Base-by-base conservation (phyloP, 768 basidiomycete genomes). In the Mycena sanguinolenta region DNA sequence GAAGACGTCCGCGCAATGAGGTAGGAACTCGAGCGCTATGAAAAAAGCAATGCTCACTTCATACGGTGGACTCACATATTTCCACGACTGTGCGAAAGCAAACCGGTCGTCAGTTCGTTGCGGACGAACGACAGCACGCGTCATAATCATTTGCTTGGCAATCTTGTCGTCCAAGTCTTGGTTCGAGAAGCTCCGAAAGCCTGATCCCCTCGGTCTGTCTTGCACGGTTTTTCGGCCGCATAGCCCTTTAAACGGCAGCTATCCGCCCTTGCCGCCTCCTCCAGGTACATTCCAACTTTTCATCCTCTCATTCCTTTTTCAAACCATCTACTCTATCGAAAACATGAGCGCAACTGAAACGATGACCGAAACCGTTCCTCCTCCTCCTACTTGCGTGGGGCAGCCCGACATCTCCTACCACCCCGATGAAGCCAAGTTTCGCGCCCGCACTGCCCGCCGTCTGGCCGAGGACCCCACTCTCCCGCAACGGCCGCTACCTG, bases 401-500 rank as follows among this genome's bases (percentile, higher is more conserved):
- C 58, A 74, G 67, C 84, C 84, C 17, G 83, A 85, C 63, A 84
- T 86, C 63, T 75, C 77, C 28, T 86, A 86, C 67, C 83, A 85
- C 61, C 85, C 85, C 3, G 79, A 84, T 58, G 77, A 80, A 64
- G 77, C 76, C 14, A 84, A 84, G 58, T 86, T 79, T 62, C 73
- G 75, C 25, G 80, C 80, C 28, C 82, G 85, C 36, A 81, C 78
- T 10, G 81, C 80, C 1, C 79, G 81, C 32, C 78, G 83, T 12
- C 77, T 86, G 8, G 77, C 80, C 34, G 82, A 82, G 61, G 78
- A 84, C 59, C 82, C 83, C 3, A 70, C 75, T 44, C 77, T 83
- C 2, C 80, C 79, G 12, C 76, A 78, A 23, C 72, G 74, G 21
- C 73, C 82, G 5, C 78, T 85, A 16, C 84, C 85, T 10, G 73